These are phyloP conservation scores for Drechslerella stenobrocha DNA, from an alignment of 2,329 filamentous ascomycete species.

Conservation along the genomic window DNA sequence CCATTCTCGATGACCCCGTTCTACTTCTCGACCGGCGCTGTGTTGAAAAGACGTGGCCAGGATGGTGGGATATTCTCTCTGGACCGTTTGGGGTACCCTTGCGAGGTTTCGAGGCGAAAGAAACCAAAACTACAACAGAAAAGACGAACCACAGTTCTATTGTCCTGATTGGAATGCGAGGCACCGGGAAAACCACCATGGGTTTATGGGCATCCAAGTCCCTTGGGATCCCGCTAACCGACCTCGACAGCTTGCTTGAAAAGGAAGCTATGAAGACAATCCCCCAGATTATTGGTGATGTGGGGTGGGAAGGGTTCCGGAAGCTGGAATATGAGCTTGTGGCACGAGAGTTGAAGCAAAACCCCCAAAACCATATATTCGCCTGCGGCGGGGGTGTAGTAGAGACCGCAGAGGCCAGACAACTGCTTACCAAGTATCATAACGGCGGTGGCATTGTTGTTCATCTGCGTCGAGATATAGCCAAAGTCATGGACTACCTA, in stretches of 20 bases:
- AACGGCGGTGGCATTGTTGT: slow-evolving; percentile 79
- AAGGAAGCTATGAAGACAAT: slow-evolving; percentile 72
- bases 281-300: slow-evolving; percentile 75
- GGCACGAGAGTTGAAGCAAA: slow-evolving; percentile 72
- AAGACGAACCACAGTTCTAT: slow-evolving; percentile 62
- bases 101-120: slow-evolving; percentile 69
- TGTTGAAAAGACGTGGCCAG: slow-evolving; percentile 96
- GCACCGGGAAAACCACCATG: slow-evolving; percentile 92
- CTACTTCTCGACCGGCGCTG: slow-evolving; percentile 88
- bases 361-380: slow-evolving; percentile 76
- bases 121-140: slow-evolving; percentile 53
- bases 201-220: slow-evolving; percentile 80
- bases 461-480: slow-evolving; percentile 82
- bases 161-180: slow-evolving; percentile 95
- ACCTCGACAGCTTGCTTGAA: slow-evolving; percentile 88
- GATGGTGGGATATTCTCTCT: slow-evolving; percentile 92
- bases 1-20: slow-evolving; percentile 70
- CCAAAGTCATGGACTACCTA: slow-evolving; percentile 84
- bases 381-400: slow-evolving; percentile 94
- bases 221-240: slow-evolving; percentile 75
- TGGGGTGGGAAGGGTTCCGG: slow-evolving; percentile 88
- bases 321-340: slow-evolving; percentile 75
- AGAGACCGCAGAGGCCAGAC: slow-evolving; percentile 77
- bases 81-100: slow-evolving; percentile 75
- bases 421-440: slow-evolving; percentile 73